phyloP scores from a whole-genome alignment of 257 asterid genomes.

The Capsicum baccatum region DNA sequence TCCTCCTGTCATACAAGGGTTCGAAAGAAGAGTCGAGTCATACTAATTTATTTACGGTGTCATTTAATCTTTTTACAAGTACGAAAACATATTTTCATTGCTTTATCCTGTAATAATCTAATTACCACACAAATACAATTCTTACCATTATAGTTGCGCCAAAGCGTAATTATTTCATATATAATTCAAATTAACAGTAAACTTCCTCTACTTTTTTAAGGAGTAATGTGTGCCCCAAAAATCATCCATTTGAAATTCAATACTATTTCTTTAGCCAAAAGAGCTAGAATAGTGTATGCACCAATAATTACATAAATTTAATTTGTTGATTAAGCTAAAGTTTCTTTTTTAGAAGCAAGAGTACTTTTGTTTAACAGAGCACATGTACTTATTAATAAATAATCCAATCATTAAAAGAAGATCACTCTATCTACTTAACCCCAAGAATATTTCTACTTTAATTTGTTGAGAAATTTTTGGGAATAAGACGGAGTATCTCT shows the following conservation, averaged over 20 bases:
- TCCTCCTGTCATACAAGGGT: too few relatives aligned
- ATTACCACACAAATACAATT: neutral
- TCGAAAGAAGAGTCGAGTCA: neutral
- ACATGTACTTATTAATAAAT: slow-evolving; percentile 22
- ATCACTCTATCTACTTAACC: neutral
- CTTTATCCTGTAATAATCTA: neutral
- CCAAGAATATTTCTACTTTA: slow-evolving; percentile 26
- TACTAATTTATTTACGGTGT: neutral
- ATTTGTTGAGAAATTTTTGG: slow-evolving; percentile 39
- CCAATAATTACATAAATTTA: neutral
- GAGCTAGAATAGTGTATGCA: neutral
- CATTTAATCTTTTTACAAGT: neutral
- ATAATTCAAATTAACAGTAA: neutral
- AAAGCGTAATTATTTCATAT: neutral
- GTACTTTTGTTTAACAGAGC: neutral
- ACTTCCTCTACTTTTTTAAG: neutral
- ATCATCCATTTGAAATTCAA: neutral
- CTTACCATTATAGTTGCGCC: neutral
- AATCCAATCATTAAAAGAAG: slow-evolving; percentile 26
- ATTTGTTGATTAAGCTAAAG: neutral
- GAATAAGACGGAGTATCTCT: slow-evolving; percentile 46
- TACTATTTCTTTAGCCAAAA: neutral
- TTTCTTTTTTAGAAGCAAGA: neutral
- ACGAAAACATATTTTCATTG: neutral
- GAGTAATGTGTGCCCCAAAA: neutral